A percentile compares a stretch with the other conserved stretches of the same genome.
phyloP scores from a whole-genome alignment of 2,329 filamentous ascomycete genomes.

The Colletotrichum tropicicola region DNA sequence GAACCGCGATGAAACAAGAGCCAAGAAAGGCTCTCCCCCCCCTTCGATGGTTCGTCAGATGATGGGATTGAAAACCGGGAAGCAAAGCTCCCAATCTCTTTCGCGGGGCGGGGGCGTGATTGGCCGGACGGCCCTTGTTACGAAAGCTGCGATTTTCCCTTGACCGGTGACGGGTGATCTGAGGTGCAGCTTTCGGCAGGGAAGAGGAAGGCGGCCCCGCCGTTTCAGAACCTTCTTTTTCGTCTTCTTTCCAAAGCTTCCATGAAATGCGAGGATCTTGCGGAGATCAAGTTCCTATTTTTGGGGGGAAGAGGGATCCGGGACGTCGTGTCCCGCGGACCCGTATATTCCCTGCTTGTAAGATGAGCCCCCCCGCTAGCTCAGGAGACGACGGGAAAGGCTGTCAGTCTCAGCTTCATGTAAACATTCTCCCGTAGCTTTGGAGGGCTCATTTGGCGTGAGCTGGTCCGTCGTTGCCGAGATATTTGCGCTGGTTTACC shows the following conservation, averaged over 20 bases:
- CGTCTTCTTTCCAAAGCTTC: conserved; percentile 15
- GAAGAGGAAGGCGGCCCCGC: not conserved
- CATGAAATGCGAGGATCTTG: not conserved
- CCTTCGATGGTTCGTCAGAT: not conserved
- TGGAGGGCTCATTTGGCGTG: too few species aligned
- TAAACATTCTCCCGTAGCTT: too few species aligned
- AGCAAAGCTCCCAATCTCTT: too few species aligned
- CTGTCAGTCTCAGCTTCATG: too few species aligned
- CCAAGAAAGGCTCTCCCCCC: not conserved
- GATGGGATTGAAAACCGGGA: not conserved
- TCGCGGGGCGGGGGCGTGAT: too few species aligned
- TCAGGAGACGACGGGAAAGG: too few species aligned
- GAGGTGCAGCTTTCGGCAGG: conserved; percentile 7
- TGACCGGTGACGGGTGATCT: conserved; percentile 11
- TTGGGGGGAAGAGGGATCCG: too few species aligned
- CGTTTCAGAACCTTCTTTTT: conserved; percentile 27
- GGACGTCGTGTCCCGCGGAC: too few species aligned
- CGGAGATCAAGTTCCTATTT: conserved; percentile 21
- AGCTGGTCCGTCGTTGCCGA: too few species aligned
- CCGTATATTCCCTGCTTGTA: not conserved
- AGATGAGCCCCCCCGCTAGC: not conserved
- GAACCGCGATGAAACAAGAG: conserved; percentile 19
- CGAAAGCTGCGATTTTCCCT: not conserved
- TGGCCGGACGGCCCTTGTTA: not conserved
- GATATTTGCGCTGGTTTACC: too few species aligned